Percentiles rank a stretch among this genome's conserved stretches.
These are phyloP conservation scores for Fusarium pseudonygamai DNA, from an alignment of 2,329 filamentous ascomycete species.

Conservation along the genomic window DNA sequence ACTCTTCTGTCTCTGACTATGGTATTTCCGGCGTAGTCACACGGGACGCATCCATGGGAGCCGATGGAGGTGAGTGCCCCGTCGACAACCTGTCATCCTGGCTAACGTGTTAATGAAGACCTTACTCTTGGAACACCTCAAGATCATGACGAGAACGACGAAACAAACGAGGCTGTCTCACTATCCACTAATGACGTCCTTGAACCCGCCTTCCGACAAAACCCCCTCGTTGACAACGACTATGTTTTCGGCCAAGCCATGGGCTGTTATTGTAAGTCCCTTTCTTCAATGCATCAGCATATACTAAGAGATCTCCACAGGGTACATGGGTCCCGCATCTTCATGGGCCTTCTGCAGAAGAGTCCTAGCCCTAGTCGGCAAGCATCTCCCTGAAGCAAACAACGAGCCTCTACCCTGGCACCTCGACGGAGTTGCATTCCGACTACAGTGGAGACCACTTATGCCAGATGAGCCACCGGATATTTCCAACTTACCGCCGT, in stretches of 20 bases:
- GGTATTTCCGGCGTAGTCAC: constrained; percentile 4
- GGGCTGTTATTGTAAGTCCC: constrained; percentile 29
- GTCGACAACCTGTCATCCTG: rapidly evolving
- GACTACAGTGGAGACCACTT: constrained; percentile 31
- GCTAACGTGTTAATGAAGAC: background rate
- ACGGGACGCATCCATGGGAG: background rate
- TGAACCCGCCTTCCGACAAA: constrained; percentile 38
- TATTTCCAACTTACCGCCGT: constrained; percentile 33
- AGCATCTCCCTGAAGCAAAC: constrained; percentile 37
- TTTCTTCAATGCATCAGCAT: rapidly evolving
- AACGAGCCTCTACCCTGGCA: constrained; percentile 40
- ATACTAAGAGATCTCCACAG: background rate
- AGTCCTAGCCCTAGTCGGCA: constrained; percentile 37
- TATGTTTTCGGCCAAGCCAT: constrained; percentile 37
- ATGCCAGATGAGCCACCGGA: constrained; percentile 37
- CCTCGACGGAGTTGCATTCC: constrained; percentile 40
- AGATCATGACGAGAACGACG: background rate
- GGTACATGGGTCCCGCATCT: constrained; percentile 43
- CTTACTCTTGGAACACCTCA: constrained; percentile 20
- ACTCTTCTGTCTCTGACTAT: constrained; percentile 36
- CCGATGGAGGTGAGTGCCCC: constrained; percentile 3
- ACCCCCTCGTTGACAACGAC: constrained; percentile 40
- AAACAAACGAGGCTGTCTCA: background rate
- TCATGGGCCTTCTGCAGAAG: constrained; percentile 42
- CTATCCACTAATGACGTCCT: constrained; percentile 14